Percentiles rank a stretch among this genome's conserved stretches.
Conservation (phyloP, 768 basidiomycete genomes). For the Trametes gibbosa region DNA sequence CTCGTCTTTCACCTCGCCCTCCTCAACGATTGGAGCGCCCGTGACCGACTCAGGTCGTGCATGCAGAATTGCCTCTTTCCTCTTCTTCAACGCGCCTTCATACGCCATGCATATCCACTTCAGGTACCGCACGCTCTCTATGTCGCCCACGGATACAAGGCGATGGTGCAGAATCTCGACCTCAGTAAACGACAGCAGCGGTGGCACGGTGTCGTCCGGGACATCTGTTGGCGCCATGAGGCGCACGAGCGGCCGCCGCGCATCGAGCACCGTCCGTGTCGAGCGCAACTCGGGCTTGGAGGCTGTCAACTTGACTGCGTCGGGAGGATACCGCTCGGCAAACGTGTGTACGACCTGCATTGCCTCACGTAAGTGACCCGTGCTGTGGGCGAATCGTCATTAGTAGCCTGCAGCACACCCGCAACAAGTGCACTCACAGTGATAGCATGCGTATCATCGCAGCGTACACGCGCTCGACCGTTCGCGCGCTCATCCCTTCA, state of each 20-base stretch:
- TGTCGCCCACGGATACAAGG: conserved; percentile 42
- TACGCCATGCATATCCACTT: conserved; percentile 76
- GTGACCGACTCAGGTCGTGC: conserved; percentile 7
- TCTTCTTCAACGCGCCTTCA: conserved; percentile 57
- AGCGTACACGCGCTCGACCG: conserved; percentile 66
- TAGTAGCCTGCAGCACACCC: neutral
- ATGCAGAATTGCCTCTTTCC: conserved; percentile 52
- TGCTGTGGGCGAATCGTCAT: conserved; percentile 33
- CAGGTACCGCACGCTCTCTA: conserved; percentile 55
- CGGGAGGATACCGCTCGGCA: conserved; percentile 61
- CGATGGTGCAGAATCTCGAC: conserved; percentile 78
- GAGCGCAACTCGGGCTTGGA: conserved; percentile 52
- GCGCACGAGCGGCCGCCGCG: conserved; percentile 66
- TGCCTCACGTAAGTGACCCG: conserved; percentile 40
- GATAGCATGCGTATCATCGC: conserved; percentile 66
- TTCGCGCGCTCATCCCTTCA: conserved; percentile 34
- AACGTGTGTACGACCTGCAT: conserved; percentile 60
- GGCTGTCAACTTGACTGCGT: conserved; percentile 31
- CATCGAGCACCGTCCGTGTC: conserved; percentile 54
- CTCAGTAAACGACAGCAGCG: conserved; percentile 72
- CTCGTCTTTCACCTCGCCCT: neutral
- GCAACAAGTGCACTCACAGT: conserved; percentile 43
- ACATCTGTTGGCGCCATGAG: conserved; percentile 56
- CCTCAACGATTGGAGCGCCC: neutral
- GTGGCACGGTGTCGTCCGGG: conserved; percentile 78